Conservation (phyloP, 2,329 filamentous ascomycete species). For the Verticillium zaregamsianum region DNA sequence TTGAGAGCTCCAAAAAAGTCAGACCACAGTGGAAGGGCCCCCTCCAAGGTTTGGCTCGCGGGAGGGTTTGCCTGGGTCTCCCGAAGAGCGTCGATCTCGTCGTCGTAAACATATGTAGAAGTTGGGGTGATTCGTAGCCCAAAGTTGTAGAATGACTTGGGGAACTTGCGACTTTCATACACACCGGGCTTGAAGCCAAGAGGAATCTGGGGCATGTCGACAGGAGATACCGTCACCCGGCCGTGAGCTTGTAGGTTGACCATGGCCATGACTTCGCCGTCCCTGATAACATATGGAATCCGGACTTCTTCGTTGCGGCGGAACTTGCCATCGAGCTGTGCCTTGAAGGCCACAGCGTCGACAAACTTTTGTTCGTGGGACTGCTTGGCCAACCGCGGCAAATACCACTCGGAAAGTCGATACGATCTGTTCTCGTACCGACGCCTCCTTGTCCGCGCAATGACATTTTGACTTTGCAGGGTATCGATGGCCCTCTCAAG, state of each 20-base stretch:
- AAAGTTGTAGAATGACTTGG: slow-evolving; percentile 63
- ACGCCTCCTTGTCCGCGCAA: slow-evolving; percentile 56
- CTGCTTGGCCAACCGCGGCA: slow-evolving; percentile 51
- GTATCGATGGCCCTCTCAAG: slow-evolving; percentile 44
- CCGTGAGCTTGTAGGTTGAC: slow-evolving; percentile 60
- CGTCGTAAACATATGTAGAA: slow-evolving; percentile 50
- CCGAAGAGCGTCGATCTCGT: slow-evolving; percentile 39
- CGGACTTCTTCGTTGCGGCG: slow-evolving; percentile 32
- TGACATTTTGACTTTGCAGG: slow-evolving; percentile 48
- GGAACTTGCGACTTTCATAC: slow-evolving; percentile 66
- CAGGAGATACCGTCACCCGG: slow-evolving; percentile 47
- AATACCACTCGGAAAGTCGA: slow-evolving; percentile 56
- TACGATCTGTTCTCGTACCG: slow-evolving; percentile 58
- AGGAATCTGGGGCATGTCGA: slow-evolving; percentile 57
- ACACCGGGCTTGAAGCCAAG: slow-evolving; percentile 68
- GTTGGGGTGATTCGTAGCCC: slow-evolving; percentile 57
- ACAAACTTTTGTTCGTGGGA: slow-evolving; percentile 50
- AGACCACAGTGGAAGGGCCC: slow-evolving; percentile 66
- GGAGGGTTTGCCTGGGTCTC: slow-evolving; percentile 31
- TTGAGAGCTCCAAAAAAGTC: slow-evolving; percentile 62
- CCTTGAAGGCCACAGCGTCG: slow-evolving; percentile 58
- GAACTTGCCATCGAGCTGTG: slow-evolving; percentile 53
- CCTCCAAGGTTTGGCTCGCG: slow-evolving; percentile 34
- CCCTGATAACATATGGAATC: slow-evolving; percentile 54
- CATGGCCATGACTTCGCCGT: slow-evolving; percentile 64